Evolutionary conservation across 2,329 filamentous ascomycete genomes (phyloP).

Genomic region (Podosphaera aphanis): DNA sequence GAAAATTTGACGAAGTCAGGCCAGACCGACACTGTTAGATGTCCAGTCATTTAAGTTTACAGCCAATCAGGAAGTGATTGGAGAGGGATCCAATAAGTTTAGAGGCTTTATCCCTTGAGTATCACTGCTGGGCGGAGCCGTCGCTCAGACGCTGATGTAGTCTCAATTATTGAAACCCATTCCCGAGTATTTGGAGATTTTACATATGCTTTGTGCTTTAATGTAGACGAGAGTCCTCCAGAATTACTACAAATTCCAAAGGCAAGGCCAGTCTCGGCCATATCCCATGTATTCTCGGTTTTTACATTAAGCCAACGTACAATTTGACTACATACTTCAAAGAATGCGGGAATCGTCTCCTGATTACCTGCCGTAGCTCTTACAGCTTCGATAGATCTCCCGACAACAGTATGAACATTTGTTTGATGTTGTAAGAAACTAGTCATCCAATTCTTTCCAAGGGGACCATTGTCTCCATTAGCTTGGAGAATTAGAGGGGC

Average conservation of each 20-base stretch:
- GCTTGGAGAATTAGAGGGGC: too few species aligned
- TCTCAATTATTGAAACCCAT: not conserved
- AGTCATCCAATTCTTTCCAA: too few species aligned
- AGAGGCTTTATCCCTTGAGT: not conserved
- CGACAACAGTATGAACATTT: too few species aligned
- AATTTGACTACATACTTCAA: not conserved
- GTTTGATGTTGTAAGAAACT: too few species aligned
- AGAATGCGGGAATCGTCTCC: not conserved
- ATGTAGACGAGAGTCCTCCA: not conserved
- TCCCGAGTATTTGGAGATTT: not conserved
- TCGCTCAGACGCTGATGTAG: not conserved
- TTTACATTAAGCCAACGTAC: not conserved
- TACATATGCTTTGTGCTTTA: not conserved
- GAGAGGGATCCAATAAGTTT: too few species aligned
- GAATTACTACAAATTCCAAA: not conserved
- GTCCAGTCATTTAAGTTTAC: too few species aligned
- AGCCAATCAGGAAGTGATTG: too few species aligned
- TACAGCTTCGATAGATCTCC: too few species aligned
- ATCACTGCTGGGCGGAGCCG: not conserved
- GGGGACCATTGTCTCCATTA: too few species aligned
- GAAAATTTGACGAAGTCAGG: too few species aligned
- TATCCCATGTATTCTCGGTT: not conserved
- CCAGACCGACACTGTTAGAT: too few species aligned
- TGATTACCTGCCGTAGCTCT: too few species aligned
- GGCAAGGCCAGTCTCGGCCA: not conserved